These are phyloP conservation scores for Aspergillus haitiensis DNA, from an alignment of 495 filamentous ascomycete species.

Conservation along the genomic window DNA sequence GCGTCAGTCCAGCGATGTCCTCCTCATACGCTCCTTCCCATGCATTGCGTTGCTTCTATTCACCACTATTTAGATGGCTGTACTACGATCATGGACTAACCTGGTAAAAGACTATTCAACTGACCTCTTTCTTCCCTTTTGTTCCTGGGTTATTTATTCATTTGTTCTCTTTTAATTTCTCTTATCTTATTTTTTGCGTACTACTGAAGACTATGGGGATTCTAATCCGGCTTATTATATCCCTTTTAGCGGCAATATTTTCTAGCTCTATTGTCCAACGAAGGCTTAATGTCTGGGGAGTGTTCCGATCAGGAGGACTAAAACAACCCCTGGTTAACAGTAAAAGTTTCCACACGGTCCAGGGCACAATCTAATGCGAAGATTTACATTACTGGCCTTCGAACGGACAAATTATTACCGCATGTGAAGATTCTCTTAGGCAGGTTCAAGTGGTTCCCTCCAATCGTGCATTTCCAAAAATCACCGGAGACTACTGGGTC, in stretches of 20 bases:
- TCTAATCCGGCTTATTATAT: conserved; percentile 18
- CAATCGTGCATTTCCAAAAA: conserved; percentile 41
- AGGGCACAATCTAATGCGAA: conserved; percentile 58
- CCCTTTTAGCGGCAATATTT: conserved; percentile 27
- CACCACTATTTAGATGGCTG: no score
- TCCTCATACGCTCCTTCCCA: no score
- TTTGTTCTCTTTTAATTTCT: background rate
- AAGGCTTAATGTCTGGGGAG: conserved; percentile 32
- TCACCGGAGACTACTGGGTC: conserved; percentile 43
- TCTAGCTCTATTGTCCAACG: background rate
- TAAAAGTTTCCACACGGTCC: conserved; percentile 39
- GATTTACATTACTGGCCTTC: conserved; percentile 58
- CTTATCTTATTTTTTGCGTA: conserved; percentile 10
- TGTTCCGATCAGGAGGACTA: conserved; percentile 15
- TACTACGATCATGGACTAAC: no score
- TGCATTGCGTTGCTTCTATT: no score
- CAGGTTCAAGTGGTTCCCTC: conserved; percentile 58
- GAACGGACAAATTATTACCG: conserved; percentile 40
- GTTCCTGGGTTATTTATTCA: no score
- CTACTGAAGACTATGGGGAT: background rate
- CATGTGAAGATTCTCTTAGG: conserved; percentile 2
- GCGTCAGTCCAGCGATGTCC: no score
- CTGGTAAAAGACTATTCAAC: no score
- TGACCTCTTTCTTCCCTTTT: no score
- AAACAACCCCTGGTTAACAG: conserved; percentile 34